Conservation (phyloP, 108 stramenopile species). For the Skeletonema menzelii region DNA sequence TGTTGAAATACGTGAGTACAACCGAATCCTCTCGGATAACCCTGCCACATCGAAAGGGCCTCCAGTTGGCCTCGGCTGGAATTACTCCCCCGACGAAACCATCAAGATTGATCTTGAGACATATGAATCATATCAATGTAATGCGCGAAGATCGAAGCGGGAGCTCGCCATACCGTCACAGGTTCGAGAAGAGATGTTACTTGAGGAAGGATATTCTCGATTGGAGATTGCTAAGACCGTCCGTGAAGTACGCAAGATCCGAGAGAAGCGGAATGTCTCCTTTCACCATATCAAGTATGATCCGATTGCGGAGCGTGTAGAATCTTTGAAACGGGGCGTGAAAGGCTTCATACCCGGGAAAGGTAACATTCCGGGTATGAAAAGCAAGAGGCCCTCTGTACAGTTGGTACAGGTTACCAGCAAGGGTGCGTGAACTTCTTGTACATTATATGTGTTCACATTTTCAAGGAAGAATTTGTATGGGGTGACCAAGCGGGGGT, state of each 20-base stretch:
- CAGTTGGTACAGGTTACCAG: neutral
- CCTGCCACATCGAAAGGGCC: slow-evolving; percentile 53
- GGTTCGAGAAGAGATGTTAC: slow-evolving; percentile 13
- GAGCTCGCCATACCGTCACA: slow-evolving; percentile 16
- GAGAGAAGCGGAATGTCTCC: slow-evolving; percentile 6
- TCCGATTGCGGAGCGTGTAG: slow-evolving; percentile 2
- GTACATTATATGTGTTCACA: too few species aligned
- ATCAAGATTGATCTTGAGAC: slow-evolving; percentile 27
- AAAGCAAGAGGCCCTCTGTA: neutral
- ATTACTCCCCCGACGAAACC: slow-evolving; percentile 27
- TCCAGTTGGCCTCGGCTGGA: slow-evolving; percentile 58
- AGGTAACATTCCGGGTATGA: too few species aligned
- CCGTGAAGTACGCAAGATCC: slow-evolving; percentile 7
- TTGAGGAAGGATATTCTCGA: slow-evolving; percentile 7
- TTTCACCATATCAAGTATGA: slow-evolving; percentile 19
- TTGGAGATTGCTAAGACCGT: slow-evolving; percentile 9
- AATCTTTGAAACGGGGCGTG: neutral
- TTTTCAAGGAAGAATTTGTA: too few species aligned
- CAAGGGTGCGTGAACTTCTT: neutral
- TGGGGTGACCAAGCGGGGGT: neutral
- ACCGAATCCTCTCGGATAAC: slow-evolving; percentile 49
- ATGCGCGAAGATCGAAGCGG: neutral
- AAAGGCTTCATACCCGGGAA: neutral
- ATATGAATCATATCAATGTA: slow-evolving; percentile 33
- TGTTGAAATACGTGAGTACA: slow-evolving; percentile 54